Percentiles rank a stretch among this genome's conserved stretches.
These are phyloP conservation scores for Ceriops zippeliana DNA, from an alignment of 345 rosid species.

Conservation along the genomic window DNA sequence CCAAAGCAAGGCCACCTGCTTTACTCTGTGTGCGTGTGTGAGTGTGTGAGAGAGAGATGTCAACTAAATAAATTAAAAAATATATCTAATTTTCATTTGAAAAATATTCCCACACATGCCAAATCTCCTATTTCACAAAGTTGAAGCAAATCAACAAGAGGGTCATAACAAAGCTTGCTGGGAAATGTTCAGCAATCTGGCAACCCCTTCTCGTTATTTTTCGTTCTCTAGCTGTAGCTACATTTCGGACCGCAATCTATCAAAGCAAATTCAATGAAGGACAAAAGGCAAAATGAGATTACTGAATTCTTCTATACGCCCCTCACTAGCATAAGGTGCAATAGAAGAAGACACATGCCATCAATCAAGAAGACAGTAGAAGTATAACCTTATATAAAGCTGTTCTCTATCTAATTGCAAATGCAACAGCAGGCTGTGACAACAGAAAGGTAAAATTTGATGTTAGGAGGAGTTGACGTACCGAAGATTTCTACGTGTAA, in stretches of 20 bases:
- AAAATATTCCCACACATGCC: neutral
- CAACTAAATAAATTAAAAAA: no score
- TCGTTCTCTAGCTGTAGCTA: constrained; percentile 78
- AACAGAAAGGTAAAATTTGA: constrained; percentile 1
- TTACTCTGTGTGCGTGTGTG: constrained; percentile 32
- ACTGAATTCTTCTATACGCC: neutral
- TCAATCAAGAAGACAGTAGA: neutral
- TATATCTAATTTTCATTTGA: no score
- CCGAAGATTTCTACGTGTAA: no score
- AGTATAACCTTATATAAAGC: constrained; percentile 70
- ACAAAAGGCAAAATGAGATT: constrained; percentile 4
- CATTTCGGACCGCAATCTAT: constrained; percentile 80
- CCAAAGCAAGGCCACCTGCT: constrained; percentile 68
- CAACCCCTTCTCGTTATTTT: constrained; percentile 81
- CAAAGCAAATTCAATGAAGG: neutral
- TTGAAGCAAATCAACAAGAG: constrained; percentile 1
- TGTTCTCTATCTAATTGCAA: constrained; percentile 91
- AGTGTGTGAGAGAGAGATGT: neutral
- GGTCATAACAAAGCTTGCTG: constrained; percentile 47
- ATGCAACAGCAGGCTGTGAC: constrained; percentile 86
- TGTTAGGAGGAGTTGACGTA: neutral
- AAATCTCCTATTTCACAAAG: neutral
- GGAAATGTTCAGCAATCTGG: constrained; percentile 60
- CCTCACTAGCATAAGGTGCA: neutral
- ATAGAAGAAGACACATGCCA: constrained; percentile 4